phyloP scores from a whole-genome alignment of 2,329 filamentous ascomycete species.

The Botryosphaeria dothidea region DNA sequence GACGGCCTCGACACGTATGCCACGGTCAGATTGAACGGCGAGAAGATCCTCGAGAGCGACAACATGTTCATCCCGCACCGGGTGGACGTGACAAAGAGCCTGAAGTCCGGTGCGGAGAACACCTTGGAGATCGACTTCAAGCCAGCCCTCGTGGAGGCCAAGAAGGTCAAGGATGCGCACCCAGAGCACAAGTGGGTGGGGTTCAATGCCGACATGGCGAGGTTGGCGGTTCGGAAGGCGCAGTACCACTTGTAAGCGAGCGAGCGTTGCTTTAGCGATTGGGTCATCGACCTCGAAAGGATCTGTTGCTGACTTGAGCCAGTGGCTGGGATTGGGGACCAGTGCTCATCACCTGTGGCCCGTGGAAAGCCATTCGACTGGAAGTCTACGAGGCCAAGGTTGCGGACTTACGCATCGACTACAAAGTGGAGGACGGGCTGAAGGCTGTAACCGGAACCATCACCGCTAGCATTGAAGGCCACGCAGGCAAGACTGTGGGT shows the following conservation, averaged over 20 bases:
- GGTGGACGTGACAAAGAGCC: constrained; percentile 49
- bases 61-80: constrained; percentile 67
- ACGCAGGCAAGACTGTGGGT: constrained; percentile 35
- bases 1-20: constrained; percentile 67
- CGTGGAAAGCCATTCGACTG: constrained; percentile 71
- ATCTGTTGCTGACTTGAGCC: constrained; percentile 22
- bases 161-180: constrained; percentile 54
- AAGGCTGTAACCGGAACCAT: constrained; percentile 59
- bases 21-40: constrained; percentile 57
- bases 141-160: constrained; percentile 54
- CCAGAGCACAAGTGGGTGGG: constrained; percentile 58
- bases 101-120: constrained; percentile 44
- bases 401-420: constrained; percentile 64
- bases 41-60: constrained; percentile 55
- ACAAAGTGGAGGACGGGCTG: constrained; percentile 60
- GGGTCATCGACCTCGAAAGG: neutral
- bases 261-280: neutral
- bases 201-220: constrained; percentile 54
- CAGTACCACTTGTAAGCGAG: constrained; percentile 48
- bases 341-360: constrained; percentile 49
- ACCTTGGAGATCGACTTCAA: constrained; percentile 59
- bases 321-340: constrained; percentile 55
- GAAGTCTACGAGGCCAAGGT: constrained; percentile 70
- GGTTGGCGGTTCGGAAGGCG: constrained; percentile 55
- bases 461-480: constrained; percentile 50